These are phyloP conservation scores for Cutaneotrichosporon cyanovorans DNA, from an alignment of 1,284 basidiomycete genomes.

Conservation along the genomic window DNA sequence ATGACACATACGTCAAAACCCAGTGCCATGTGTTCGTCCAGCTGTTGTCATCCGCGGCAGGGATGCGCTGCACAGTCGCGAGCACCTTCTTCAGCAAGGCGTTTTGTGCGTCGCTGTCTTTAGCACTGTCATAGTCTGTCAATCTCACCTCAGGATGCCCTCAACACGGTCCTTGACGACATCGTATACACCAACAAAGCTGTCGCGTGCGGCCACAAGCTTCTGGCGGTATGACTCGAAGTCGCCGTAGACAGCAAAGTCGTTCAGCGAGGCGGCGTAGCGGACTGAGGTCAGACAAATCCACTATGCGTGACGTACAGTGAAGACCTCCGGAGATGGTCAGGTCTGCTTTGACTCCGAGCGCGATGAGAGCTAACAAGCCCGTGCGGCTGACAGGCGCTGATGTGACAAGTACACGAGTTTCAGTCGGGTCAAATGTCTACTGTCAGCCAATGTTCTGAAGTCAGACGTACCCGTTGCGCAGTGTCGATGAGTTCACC, in stretches of 20 bases:
- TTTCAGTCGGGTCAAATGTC: slow-evolving; percentile 80
- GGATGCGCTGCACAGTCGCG: slow-evolving; percentile 58
- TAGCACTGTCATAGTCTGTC: background rate
- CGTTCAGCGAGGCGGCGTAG: slow-evolving; percentile 92
- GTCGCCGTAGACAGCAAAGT: slow-evolving; percentile 87
- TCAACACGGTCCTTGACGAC: slow-evolving; percentile 88
- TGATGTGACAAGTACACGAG: slow-evolving; percentile 85
- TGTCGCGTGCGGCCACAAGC: slow-evolving; percentile 66
- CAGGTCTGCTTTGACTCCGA: slow-evolving; percentile 87
- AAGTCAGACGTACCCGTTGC: slow-evolving; percentile 58
- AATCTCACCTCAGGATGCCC: slow-evolving; percentile 65
- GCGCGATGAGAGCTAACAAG: slow-evolving; percentile 79
- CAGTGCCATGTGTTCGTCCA: slow-evolving; percentile 99
- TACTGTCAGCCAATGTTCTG: slow-evolving; percentile 18
- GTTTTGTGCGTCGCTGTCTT: slow-evolving; percentile 65
- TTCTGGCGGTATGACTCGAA: slow-evolving; percentile 84
- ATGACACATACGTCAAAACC: slow-evolving; percentile 56
- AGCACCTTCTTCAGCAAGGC: slow-evolving; percentile 84
- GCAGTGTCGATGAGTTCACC: slow-evolving; percentile 97
- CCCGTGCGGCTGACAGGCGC: slow-evolving; percentile 89
- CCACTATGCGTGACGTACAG: slow-evolving; percentile 45
- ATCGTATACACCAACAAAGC: slow-evolving; percentile 88
- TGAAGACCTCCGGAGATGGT: slow-evolving; percentile 92
- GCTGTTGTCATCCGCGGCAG: slow-evolving; percentile 53
- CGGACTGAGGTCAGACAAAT: slow-evolving; percentile 53